phyloP scores from a whole-genome alignment of 1,139 yeast species.

The Wickerhamomyces sp. region DNA sequence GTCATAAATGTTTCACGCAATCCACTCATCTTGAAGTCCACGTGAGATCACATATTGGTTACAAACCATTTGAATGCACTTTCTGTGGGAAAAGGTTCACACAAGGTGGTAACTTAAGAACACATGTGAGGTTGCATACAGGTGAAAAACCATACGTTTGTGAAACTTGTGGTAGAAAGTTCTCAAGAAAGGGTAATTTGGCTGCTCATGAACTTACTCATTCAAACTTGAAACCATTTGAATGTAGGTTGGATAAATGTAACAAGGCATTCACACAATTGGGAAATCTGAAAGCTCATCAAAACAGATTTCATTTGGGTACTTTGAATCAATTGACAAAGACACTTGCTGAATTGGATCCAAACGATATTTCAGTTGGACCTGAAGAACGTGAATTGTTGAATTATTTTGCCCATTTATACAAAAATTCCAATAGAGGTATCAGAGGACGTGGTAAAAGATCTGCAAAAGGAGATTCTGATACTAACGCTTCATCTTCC shows the following conservation, averaged over 20 bases:
- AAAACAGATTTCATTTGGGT: slow-evolving; percentile 77
- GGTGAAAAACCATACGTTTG: slow-evolving; percentile 88
- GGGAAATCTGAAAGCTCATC: slow-evolving; percentile 91
- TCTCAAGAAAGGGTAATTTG: slow-evolving; percentile 85
- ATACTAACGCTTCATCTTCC: neutral
- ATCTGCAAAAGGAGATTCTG: neutral
- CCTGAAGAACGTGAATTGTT: slow-evolving; percentile 62
- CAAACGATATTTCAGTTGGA: slow-evolving; percentile 42
- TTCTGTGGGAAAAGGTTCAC: slow-evolving; percentile 80
- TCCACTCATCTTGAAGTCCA: slow-evolving; percentile 77
- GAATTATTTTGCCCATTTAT: slow-evolving; percentile 71
- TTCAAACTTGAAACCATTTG: slow-evolving; percentile 70
- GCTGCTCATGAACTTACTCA: slow-evolving; percentile 85
- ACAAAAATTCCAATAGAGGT: slow-evolving; percentile 85
- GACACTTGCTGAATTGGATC: slow-evolving; percentile 54
- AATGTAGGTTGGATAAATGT: slow-evolving; percentile 77
- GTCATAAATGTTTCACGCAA: slow-evolving; percentile 66
- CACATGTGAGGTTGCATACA: slow-evolving; percentile 83
- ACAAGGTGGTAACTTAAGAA: slow-evolving; percentile 87
- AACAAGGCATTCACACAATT: slow-evolving; percentile 84
- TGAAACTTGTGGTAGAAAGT: slow-evolving; percentile 63
- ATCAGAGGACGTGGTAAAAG: slow-evolving; percentile 84
- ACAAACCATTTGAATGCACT: slow-evolving; percentile 73
- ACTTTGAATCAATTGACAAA: slow-evolving; percentile 61
- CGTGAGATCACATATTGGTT: slow-evolving; percentile 71